phyloP scores from a whole-genome alignment of 768 basidiomycete genomes.

The Agrocybe pediades region DNA sequence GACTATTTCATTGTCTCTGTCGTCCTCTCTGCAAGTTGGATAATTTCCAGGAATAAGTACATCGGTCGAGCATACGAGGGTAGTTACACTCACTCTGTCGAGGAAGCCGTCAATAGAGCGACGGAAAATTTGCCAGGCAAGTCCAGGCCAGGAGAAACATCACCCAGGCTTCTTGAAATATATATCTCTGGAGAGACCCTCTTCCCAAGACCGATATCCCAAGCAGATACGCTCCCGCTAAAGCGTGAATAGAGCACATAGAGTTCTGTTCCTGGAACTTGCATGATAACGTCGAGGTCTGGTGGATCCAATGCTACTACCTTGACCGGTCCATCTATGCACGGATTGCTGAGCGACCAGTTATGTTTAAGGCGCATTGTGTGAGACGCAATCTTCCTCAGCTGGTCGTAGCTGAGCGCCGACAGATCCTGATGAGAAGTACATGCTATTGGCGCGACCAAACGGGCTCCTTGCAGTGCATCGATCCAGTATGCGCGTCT shows the following conservation, averaged over 20 bases:
- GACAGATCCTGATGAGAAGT: conserved; percentile 26
- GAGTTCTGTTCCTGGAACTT: conserved; percentile 27
- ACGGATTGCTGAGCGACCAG: conserved; percentile 25
- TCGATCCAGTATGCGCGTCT: conserved; percentile 31
- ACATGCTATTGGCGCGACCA: conserved; percentile 29
- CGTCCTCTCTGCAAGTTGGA: background rate
- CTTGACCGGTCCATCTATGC: conserved; percentile 18
- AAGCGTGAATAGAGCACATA: conserved; percentile 25
- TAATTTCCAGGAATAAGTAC: too few species aligned
- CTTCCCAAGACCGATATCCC: conserved; percentile 18
- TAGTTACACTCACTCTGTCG: conserved; percentile 10
- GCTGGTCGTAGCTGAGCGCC: conserved; percentile 12
- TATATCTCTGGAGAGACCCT: conserved; percentile 13
- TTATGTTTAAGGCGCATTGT: conserved; percentile 29
- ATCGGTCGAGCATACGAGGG: too few species aligned
- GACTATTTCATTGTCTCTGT: conserved; percentile 9
- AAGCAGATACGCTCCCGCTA: conserved; percentile 16
- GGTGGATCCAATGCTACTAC: conserved; percentile 11
- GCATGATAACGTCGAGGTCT: conserved; percentile 26
- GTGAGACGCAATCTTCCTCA: conserved; percentile 27
- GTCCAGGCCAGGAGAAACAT: conserved; percentile 29
- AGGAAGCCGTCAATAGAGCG: conserved; percentile 18
- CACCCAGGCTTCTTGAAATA: conserved; percentile 18
- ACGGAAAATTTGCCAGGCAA: conserved; percentile 26
- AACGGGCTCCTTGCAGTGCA: conserved; percentile 22